Conservation (phyloP, 441 rosid genomes). For the Gossypium lobatum region DNA sequence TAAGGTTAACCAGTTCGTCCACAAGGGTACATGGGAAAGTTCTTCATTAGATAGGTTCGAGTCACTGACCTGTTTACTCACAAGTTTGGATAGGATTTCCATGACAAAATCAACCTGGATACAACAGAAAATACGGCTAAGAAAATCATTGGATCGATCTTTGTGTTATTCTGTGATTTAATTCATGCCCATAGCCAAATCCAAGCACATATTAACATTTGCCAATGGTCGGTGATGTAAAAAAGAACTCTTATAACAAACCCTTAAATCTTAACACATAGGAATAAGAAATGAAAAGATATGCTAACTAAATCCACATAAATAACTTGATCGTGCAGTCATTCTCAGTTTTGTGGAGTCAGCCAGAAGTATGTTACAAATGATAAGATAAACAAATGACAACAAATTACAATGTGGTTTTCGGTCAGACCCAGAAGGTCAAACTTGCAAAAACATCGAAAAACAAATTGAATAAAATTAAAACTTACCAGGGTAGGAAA, state of each 20-base stretch:
- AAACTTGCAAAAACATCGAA: neutral
- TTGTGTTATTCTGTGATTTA: neutral
- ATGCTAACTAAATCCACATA: neutral
- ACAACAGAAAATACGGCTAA: neutral
- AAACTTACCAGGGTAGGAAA: slow-evolving; percentile 80
- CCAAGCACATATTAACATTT: neutral
- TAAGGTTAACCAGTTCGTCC: neutral
- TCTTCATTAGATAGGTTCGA: neutral
- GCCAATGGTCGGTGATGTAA: neutral
- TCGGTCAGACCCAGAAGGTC: neutral
- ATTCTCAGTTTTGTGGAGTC: neutral
- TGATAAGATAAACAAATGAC: neutral
- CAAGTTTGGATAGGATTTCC: slow-evolving; percentile 95
- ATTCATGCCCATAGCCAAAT: neutral
- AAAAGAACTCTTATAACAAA: neutral
- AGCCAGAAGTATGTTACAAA: neutral
- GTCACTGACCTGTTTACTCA: slow-evolving; percentile 71
- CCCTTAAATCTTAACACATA: neutral
- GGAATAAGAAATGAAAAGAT: neutral
- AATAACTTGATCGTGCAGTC: neutral
- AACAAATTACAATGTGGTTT: neutral
- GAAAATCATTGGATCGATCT: neutral
- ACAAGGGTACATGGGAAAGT: neutral
- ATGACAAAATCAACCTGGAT: slow-evolving; percentile 92
- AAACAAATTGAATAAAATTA: neutral